Evolutionary conservation across 495 filamentous ascomycete species (phyloP), one percentile per base, ranked within the genome.

Genomic region (Talaromyces adpressus): DNA sequence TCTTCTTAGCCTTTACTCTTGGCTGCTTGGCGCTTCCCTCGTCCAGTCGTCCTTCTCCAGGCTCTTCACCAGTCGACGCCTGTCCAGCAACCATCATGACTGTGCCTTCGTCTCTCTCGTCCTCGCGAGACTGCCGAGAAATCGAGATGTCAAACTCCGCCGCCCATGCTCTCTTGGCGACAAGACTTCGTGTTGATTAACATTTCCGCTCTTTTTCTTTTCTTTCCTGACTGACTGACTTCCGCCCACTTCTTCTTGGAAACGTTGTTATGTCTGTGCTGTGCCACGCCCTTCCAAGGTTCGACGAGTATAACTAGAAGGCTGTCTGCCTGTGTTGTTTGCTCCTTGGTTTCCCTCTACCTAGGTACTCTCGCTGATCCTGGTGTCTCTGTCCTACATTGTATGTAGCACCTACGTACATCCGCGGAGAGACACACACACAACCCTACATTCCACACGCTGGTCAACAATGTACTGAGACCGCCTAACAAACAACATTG

Each of bases 141-240:
- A 3, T 29, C 27, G 52, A 25, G 5, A 56, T 56, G 52, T 56
- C 52, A 6, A 56, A 7, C 20, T 56, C 52, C 52, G 52, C 52
- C 52, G 52, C 52, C 52, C 52, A 56, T 56, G 52, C 27, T 56
- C 52, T 56, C 52, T 56, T 56, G 52, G 52, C 52, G 52, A 56
- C 52, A 56, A 56, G 52, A 56, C 52, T 27, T 16, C 30, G 52
- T 23, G 22, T 23, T 25, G 16, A 59, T 18, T 39, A 39, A 9
- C 23, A 22, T 53, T 56, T 29, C 52, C 52, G 52, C 52, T 53
- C 49, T 20, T 53, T 25, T 41, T 9, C 14, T 41, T 41, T 6
- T 30, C 29, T 29, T 30, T 3, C 1, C 11, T 18, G 18, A 27
- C 16, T 18, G 6, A 14, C 16, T 51, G 47, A 18, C 20, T 14